These are phyloP conservation scores for Mallotus japonicus DNA, from an alignment of 441 rosid genomes.

Conservation along the genomic window DNA sequence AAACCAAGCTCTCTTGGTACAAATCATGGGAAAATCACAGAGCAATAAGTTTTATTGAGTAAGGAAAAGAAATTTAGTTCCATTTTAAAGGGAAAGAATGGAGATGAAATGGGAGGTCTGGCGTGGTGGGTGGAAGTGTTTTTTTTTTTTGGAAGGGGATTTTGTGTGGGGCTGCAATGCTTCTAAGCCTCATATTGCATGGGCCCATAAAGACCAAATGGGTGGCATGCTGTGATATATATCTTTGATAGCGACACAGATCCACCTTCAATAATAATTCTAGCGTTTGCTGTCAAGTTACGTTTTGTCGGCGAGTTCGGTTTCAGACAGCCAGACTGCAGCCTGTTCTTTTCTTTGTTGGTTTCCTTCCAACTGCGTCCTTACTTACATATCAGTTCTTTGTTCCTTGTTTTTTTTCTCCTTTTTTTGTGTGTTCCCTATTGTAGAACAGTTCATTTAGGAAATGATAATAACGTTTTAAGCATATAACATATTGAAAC, in stretches of 20 bases:
- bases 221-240: conserved; percentile 3
- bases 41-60: too few relatives aligned
- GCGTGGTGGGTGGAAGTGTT: conserved; percentile 11
- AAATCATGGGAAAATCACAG: too few relatives aligned
- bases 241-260: conserved; percentile 18
- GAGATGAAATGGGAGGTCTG: too few relatives aligned
- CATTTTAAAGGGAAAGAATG: background rate
- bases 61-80: background rate
- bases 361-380: background rate
- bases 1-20: too few relatives aligned
- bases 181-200: background rate
- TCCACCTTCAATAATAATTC: conserved; percentile 21
- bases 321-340: background rate
- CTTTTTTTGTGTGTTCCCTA: too few relatives aligned
- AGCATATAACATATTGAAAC: too few relatives aligned
- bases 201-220: background rate
- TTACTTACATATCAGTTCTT: background rate
- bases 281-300: conserved; percentile 22
- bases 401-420: background rate
- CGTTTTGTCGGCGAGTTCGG: conserved; percentile 23
- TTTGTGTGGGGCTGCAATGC: background rate
- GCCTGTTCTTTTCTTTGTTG: background rate
- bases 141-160: background rate
- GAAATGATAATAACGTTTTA: too few relatives aligned
- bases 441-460: too few relatives aligned